Evolutionary conservation across 2,329 filamentous ascomycete genomes (phyloP), one percentile per base, ranked within the genome.

Genomic region (Metarhizium sp.): DNA sequence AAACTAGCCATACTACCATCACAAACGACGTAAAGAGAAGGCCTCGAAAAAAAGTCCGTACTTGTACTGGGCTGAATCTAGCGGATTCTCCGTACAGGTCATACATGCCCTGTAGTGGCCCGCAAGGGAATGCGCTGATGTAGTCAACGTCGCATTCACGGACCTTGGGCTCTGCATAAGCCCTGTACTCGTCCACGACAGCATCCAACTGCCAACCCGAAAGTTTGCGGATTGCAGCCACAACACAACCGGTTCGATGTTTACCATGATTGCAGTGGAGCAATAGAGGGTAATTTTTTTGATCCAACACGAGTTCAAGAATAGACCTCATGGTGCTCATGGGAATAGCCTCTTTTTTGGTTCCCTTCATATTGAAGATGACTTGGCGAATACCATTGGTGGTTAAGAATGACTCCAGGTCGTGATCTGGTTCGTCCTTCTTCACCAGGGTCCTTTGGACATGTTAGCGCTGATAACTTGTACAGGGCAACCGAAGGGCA

Each of bases 201-300:
- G 75, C 73, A 1, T 78, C 68, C 1, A 83, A 68, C 18, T 82
- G 74, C 84, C 88, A 89, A 14, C 87, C 83, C 14, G 83, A 80
- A 13, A 88, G 72, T 67, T 88, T 89, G 59, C 91, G 85, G 59
- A 95, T 79, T 56, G 88, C 85, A 18, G 84, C 92, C 51, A 92
- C 80, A n/a, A 94, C 86, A 66, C 91, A 96, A 25, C 92, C 92
- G 18, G 92, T 96, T 56, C 92, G 87, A 67, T 96, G 92, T 79
- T 89, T 94, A 67, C 92, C 92, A 62, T 95, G 92, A 67, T 96
- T 96, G 78, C 92, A 96, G 70, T 96, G 92, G 50, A 96, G 80
- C 43, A 96, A 77, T 11, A 96, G 71, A 0, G 92, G 92, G 61
- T 94, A 85, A 59, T 95, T 90, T 38, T 77, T 71, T 51, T 79